Evolutionary conservation across 176 grass and related monocot species (phyloP).

Genomic region (Oryza brachyantha): DNA sequence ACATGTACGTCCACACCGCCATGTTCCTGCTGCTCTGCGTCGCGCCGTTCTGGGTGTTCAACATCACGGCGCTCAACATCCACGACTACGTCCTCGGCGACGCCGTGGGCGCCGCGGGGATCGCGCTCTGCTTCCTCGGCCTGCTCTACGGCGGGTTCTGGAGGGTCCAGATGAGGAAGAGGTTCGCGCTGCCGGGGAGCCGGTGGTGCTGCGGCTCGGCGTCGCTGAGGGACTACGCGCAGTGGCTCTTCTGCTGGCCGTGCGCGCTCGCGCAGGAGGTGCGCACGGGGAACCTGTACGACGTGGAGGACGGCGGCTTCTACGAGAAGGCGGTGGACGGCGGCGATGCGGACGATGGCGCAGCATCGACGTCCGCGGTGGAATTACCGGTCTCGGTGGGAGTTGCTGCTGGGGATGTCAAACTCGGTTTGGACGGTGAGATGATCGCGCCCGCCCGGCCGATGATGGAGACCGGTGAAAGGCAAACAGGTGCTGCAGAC

Average conservation of each 20-base stretch:
- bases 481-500: background rate
- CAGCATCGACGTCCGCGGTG: background rate
- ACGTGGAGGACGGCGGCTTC: slow-evolving; percentile 44
- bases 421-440: background rate
- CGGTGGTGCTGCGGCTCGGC: slow-evolving; percentile 51
- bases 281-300: slow-evolving; percentile 75
- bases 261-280: slow-evolving; percentile 83
- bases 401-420: background rate
- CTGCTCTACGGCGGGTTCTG: slow-evolving; percentile 86
- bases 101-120: slow-evolving; percentile 43
- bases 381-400: background rate
- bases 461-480: slow-evolving; percentile 34
- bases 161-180: slow-evolving; percentile 91
- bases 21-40: slow-evolving; percentile 80
- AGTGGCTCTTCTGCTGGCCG: slow-evolving; percentile 85
- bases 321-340: slow-evolving; percentile 32
- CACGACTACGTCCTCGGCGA: slow-evolving; percentile 54
- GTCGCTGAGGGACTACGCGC: slow-evolving; percentile 51
- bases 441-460: slow-evolving; percentile 47
- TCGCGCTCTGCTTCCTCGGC: slow-evolving; percentile 67
- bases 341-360: slow-evolving; percentile 2
- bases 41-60: slow-evolving; percentile 90
- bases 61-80: slow-evolving; percentile 71
- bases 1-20: slow-evolving; percentile 84
- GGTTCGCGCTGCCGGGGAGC: slow-evolving; percentile 48